Evolutionary conservation across 257 asterid species (phyloP).

Genomic region (Marsdenia floribunda): DNA sequence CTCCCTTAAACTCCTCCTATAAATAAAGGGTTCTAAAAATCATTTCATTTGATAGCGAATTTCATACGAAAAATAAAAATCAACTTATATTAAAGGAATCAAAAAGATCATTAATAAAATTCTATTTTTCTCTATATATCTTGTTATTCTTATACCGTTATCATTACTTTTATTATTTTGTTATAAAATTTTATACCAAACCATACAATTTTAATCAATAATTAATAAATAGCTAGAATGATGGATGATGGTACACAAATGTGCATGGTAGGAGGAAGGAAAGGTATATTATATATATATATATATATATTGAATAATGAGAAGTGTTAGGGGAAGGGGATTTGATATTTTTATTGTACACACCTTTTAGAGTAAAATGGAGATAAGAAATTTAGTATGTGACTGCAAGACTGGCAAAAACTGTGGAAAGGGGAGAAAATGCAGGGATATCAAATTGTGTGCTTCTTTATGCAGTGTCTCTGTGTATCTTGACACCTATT

Average conservation of each 20-base stretch:
- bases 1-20: too few species aligned
- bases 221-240: not conserved
- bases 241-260: not conserved
- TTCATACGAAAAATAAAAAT: too few species aligned
- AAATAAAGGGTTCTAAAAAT: too few species aligned
- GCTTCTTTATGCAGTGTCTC: not conserved
- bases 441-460: slow-evolving; percentile 6
- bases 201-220: too few species aligned
- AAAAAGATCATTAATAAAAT: too few species aligned
- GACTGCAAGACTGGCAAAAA: slow-evolving; percentile 17
- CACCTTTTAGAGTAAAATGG: slow-evolving; percentile 17
- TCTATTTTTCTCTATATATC: too few species aligned
- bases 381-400: slow-evolving; percentile 12
- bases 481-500: not conserved
- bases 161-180: too few species aligned
- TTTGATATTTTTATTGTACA: not conserved
- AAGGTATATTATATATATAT: not conserved
- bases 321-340: not conserved
- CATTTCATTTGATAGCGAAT: too few species aligned
- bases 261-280: not conserved
- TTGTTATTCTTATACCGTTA: too few species aligned
- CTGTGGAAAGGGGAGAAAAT: not conserved
- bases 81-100: too few species aligned
- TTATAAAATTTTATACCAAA: too few species aligned
- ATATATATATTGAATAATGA: too few species aligned